Evolutionary conservation across 192 early-diverging fungal genomes (phyloP).

Genomic region (Gryganskiella cystojenkinii): DNA sequence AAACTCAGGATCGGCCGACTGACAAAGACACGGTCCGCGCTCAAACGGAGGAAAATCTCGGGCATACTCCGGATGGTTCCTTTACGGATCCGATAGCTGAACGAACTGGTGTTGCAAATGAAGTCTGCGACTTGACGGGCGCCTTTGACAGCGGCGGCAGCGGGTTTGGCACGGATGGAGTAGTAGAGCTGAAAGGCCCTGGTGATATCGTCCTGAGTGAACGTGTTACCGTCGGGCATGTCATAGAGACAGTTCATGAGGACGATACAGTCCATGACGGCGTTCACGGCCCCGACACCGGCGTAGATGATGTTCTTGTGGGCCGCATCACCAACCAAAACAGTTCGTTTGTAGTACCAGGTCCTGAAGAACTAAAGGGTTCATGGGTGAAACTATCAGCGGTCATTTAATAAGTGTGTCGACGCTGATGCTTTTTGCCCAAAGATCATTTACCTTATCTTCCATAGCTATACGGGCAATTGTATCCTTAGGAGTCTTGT

Average conservation of each 20-base stretch:
- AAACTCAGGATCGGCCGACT: constrained; percentile 18
- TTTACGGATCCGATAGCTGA: constrained; percentile 13
- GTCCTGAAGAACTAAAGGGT: constrained; percentile 28
- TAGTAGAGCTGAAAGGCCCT: constrained; percentile 28
- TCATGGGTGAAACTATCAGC: no score
- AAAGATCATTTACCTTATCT: constrained; percentile 32
- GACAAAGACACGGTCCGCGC: constrained; percentile 18
- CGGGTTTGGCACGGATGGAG: constrained; percentile 16
- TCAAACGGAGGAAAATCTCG: not conserved
- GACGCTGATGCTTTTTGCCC: no score
- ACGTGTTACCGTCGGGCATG: constrained; percentile 22
- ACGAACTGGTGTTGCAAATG: not conserved
- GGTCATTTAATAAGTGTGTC: no score
- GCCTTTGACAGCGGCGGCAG: constrained; percentile 23
- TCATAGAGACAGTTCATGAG: constrained; percentile 28
- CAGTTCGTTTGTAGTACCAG: constrained; percentile 33
- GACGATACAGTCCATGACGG: constrained; percentile 21
- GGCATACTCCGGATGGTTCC: constrained; percentile 17
- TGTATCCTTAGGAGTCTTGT: constrained; percentile 25
- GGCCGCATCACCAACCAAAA: constrained; percentile 25
- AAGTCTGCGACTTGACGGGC: constrained; percentile 13
- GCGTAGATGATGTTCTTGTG: constrained; percentile 27
- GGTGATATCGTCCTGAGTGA: constrained; percentile 20
- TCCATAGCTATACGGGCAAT: constrained; percentile 21
- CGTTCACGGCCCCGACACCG: constrained; percentile 17